These are phyloP conservation scores for Elsinoe ampelina DNA, from an alignment of 2,329 filamentous ascomycete genomes.

Conservation along the genomic window DNA sequence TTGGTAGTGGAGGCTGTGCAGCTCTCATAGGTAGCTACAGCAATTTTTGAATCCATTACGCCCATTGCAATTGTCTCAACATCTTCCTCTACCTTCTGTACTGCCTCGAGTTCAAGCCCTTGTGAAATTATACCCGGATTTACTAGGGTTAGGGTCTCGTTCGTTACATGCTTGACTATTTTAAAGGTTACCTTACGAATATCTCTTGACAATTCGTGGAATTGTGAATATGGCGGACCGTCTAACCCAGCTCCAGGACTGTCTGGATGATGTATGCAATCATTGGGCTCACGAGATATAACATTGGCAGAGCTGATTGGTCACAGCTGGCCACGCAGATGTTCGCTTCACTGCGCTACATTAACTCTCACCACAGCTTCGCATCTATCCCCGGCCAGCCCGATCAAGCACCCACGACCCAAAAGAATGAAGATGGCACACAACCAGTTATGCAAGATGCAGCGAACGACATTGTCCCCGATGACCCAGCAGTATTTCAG, in stretches of 20 bases:
- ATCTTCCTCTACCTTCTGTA: too few species aligned
- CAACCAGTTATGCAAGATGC: conserved; percentile 14
- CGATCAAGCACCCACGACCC: conserved; percentile 21
- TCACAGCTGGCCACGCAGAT: conserved; percentile 40
- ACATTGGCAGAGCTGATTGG: neutral
- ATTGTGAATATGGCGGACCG: conserved; percentile 55
- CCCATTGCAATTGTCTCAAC: too few species aligned
- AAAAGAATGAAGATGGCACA: conserved; percentile 17
- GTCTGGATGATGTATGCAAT: conserved; percentile 61
- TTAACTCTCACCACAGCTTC: conserved; percentile 34
- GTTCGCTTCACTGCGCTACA: conserved; percentile 38
- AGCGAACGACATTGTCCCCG: conserved; percentile 43
- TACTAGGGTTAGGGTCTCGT: too few species aligned
- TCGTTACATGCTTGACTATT: too few species aligned
- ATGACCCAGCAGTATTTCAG: conserved; percentile 55
- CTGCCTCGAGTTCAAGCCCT: too few species aligned
- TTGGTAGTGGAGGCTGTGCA: too few species aligned
- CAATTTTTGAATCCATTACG: too few species aligned
- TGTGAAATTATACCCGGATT: too few species aligned
- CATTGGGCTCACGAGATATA: too few species aligned
- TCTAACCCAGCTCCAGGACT: conserved; percentile 76
- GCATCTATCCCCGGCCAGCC: conserved; percentile 36
- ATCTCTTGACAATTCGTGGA: too few species aligned
- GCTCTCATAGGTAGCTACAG: too few species aligned
- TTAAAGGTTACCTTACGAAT: neutral